Evolutionary conservation across 2,329 filamentous ascomycete species (phyloP).

Genomic region (Neofusicoccum umdonicola): DNA sequence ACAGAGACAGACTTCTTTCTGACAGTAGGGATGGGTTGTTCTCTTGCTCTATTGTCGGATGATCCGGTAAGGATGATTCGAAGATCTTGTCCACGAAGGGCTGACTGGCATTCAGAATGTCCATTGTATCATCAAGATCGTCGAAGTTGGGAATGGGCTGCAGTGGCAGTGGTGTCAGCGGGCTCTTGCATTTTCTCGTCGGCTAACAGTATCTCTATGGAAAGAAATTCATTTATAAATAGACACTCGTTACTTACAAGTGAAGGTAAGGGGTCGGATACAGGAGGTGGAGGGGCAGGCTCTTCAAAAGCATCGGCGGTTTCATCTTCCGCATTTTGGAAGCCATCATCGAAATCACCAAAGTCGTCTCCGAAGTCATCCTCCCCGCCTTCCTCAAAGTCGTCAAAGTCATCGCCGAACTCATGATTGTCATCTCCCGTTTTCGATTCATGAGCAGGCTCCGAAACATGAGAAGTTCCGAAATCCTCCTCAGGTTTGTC

Average conservation of each 20-base stretch:
- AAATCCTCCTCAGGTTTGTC: conserved; percentile 21
- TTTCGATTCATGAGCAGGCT: conserved; percentile 44
- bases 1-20: conserved; percentile 82
- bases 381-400: conserved; percentile 55
- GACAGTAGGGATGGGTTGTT: conserved; percentile 61
- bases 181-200: conserved; percentile 13
- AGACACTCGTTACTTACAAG: conserved; percentile 49
- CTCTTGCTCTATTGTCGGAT: conserved; percentile 32
- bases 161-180: conserved; percentile 28
- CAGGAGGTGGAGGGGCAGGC: conserved; percentile 36
- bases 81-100: conserved; percentile 65
- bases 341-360: conserved; percentile 40
- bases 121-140: conserved; percentile 53
- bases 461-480: conserved; percentile 19
- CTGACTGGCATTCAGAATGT: conserved; percentile 59
- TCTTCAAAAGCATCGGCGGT: conserved; percentile 40
- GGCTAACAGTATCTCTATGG: conserved; percentile 24
- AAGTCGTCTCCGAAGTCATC: conserved; percentile 53
- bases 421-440: conserved; percentile 66
- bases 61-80: conserved; percentile 39
- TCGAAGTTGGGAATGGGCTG: conserved; percentile 69
- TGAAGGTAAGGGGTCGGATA: conserved; percentile 42
- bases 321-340: conserved; percentile 27
- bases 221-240: conserved; percentile 26
- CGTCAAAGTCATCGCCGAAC: conserved; percentile 68